Base-by-base conservation (phyloP, 495 filamentous ascomycete genomes). In the Cercophora samala region DNA sequence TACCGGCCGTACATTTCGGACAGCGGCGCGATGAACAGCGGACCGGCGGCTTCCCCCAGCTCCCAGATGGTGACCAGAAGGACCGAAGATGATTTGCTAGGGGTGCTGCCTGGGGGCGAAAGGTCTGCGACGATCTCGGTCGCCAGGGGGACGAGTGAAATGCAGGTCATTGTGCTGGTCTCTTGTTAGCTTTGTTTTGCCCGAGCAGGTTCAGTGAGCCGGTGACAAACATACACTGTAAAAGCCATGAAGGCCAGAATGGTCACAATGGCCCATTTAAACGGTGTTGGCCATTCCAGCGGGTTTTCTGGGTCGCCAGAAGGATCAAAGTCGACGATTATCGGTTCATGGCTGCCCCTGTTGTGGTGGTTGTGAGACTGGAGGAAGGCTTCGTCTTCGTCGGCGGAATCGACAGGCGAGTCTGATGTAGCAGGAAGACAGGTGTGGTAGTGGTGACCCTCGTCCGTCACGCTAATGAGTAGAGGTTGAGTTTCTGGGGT, bases 31-130 rank as follows among this genome's bases (percentile, higher is more conserved):
- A 88, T 86, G 17, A 88, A 73, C 1, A 89, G 68, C 0, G 87
- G 87, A 2, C 86, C 86, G 4, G 81, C 81, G 25, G 84, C 86
- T 65, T 84, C 82, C 64, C 83, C 83, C 3, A 84, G 77, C 63
- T 84, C 83, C 83, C 83, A 85, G 73, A 88, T 85, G 13, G 85
- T 87, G 21, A 88, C 85, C 52, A 88, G 79, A 21, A 87, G 74
- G 42, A 85, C 80, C 68, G 76, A 80, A 51, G 82, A 76, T 0
- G 81, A 80, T 58, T 79, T 81, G 69, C 74, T 72, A 5, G 77
- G 70, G 62, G 70, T 69, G 66, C 69, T 72, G 19, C 19, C 25
- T 18, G 73, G 70, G 1, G 64, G 58, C 60, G 79, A 72, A 9
- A 87, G 78, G 69, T 86, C 82, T 17, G 71, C 65, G 37, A 84